Evolutionary conservation across 768 basidiomycete genomes (phyloP).

Genomic region (Termitomyces eurrhizus): DNA sequence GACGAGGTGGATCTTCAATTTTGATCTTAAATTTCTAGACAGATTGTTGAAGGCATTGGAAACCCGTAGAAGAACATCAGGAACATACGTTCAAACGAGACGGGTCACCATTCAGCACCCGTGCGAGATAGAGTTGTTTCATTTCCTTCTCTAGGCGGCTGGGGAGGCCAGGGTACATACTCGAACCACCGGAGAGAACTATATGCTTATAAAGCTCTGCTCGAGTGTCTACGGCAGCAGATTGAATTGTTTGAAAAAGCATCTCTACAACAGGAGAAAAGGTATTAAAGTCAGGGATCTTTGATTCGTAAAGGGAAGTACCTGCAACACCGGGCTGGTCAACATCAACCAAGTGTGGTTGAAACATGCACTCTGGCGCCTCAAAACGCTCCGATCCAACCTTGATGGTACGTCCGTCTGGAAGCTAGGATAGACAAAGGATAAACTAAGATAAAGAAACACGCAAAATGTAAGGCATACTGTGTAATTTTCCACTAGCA

Average conservation of each 20-base stretch:
- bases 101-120: constrained; percentile 83
- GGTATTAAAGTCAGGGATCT: background rate
- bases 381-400: constrained; percentile 98
- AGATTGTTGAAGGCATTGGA: background rate
- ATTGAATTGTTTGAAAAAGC: constrained; percentile 94
- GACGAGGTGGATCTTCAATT: constrained; percentile 95
- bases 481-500: constrained; percentile 93
- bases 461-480: constrained; percentile 38
- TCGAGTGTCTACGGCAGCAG: constrained; percentile 86
- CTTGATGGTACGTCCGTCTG: constrained; percentile 95
- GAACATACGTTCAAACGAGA: constrained; percentile 77
- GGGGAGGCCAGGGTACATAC: constrained; percentile 98
- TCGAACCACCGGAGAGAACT: constrained; percentile 95
- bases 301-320: constrained; percentile 25
- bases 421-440: constrained; percentile 50
- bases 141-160: constrained; percentile 98
- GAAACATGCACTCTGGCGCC: constrained; percentile 99
- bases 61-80: background rate
- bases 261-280: constrained; percentile 55
- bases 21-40: constrained; percentile 97
- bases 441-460: background rate
- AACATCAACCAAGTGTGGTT: constrained; percentile 94
- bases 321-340: constrained; percentile 97
- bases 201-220: constrained; percentile 95
- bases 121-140: constrained; percentile 96